Percentiles rank a stretch among this genome's conserved stretches.
phyloP scores from a whole-genome alignment of 306 rosid genomes.

The Senna siamea region DNA sequence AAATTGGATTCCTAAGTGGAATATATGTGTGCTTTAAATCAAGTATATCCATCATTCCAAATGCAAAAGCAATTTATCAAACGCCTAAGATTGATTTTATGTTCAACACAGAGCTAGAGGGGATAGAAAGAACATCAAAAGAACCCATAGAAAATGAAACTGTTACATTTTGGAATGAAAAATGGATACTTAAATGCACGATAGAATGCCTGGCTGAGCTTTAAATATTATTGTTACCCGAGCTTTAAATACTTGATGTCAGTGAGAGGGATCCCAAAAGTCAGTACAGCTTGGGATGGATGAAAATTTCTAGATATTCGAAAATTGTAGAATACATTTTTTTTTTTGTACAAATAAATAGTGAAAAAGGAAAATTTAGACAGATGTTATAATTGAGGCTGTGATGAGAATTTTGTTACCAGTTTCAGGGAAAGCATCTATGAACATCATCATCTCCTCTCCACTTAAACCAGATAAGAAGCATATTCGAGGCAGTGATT shows the following conservation, averaged over 20 bases:
- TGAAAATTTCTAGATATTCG: neutral
- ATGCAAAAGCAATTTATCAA: neutral
- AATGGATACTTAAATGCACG: neutral
- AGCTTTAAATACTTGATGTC: neutral
- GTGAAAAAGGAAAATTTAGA: neutral
- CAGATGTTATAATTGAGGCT: constrained; percentile 4
- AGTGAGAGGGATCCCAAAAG: neutral
- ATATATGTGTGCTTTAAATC: neutral
- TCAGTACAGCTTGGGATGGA: neutral
- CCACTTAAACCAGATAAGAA: constrained; percentile 92
- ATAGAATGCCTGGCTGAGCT: neutral
- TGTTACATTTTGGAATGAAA: neutral
- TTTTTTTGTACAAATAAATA: neutral
- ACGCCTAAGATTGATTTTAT: neutral
- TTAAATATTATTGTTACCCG: neutral
- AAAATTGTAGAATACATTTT: neutral
- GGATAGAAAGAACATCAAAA: neutral
- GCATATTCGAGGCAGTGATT: constrained; percentile 88
- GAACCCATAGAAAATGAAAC: neutral
- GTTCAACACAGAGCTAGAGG: neutral
- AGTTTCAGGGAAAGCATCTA: constrained; percentile 84
- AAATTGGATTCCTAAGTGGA: neutral
- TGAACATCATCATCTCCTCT: constrained; percentile 96
- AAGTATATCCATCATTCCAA: neutral
- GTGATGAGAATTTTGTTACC: constrained; percentile 49